Evolutionary conservation across 1,139 yeast species (phyloP).

Genomic region (Diutina siamensis): DNA sequence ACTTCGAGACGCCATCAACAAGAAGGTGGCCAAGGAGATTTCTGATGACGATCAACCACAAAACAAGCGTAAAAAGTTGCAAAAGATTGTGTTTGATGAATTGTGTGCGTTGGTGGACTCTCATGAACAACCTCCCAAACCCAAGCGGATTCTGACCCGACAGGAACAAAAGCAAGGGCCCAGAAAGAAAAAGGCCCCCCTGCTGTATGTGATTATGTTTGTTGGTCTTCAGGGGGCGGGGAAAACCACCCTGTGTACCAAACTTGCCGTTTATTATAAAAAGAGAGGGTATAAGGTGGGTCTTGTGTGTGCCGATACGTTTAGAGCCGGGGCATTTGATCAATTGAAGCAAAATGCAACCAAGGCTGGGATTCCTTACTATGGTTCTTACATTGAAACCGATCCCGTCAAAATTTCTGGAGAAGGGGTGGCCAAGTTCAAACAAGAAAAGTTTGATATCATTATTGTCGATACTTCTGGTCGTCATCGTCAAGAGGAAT

Average conservation of each 20-base stretch:
- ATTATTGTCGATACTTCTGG: constrained; percentile 97
- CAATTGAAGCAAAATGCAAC: constrained; percentile 96
- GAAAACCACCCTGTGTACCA: constrained; percentile 95
- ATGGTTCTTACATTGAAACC: constrained; percentile 90
- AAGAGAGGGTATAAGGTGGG: constrained; percentile 93
- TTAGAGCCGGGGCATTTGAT: constrained; percentile 99
- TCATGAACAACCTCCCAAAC: constrained; percentile 62
- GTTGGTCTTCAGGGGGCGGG: constrained; percentile 99
- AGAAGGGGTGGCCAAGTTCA: constrained; percentile 88
- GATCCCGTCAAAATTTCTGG: constrained; percentile 89
- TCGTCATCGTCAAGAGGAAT: constrained; percentile 92
- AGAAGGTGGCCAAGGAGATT: constrained; percentile 34
- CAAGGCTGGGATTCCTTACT: constrained; percentile 87
- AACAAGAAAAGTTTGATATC: constrained; percentile 81
- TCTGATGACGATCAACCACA: constrained; percentile 41
- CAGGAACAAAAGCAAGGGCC: constrained; percentile 14
- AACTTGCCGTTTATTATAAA: constrained; percentile 88
- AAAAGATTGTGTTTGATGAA: constrained; percentile 90
- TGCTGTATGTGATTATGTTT: constrained; percentile 71
- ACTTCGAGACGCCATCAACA: constrained; percentile 63
- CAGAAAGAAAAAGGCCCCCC: constrained; percentile 16
- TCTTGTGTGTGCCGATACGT: constrained; percentile 96
- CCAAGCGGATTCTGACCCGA: constrained; percentile 43
- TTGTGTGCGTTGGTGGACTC: constrained; percentile 73
- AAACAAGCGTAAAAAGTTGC: constrained; percentile 69